A percentile compares a stretch with the other conserved stretches of the same genome.
Evolutionary conservation across 2,329 filamentous ascomycete genomes (phyloP).

Genomic region (Penicillium carneum): DNA sequence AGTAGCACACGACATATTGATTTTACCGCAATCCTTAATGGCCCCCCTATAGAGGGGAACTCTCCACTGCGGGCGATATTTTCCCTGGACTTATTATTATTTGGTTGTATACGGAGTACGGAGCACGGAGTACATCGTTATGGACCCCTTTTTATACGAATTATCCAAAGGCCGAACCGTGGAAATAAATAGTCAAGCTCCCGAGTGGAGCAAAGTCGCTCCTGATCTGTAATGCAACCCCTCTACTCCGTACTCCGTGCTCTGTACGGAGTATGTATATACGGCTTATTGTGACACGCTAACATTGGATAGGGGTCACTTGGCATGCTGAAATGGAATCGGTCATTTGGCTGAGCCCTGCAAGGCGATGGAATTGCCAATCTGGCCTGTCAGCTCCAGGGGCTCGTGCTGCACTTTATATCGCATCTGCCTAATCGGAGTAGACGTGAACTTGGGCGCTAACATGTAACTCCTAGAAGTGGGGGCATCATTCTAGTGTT

Average conservation of each 20-base stretch:
- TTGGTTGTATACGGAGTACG: too few relatives aligned
- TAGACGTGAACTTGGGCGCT: constrained; percentile 12
- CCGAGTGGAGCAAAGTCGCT: constrained; percentile 7
- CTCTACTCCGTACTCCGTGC: background rate
- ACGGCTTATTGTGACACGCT: constrained; percentile 9
- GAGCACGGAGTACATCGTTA: background rate
- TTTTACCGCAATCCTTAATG: constrained; percentile 3
- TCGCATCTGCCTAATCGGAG: constrained; percentile 27
- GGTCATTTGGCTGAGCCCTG: constrained; percentile 10
- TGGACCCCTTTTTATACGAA: background rate
- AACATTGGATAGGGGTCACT: constrained; percentile 4
- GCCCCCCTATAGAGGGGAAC: constrained; percentile 4
- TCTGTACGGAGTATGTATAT: background rate
- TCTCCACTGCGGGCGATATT: constrained; percentile 10
- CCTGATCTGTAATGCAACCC: constrained; percentile 10
- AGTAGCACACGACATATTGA: background rate
- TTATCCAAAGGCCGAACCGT: background rate
- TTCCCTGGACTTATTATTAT: background rate
- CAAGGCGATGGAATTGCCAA: constrained; percentile 17
- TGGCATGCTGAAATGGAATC: constrained; percentile 10
- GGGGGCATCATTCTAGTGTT: constrained; percentile 10
- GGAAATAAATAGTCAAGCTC: constrained; percentile 19
- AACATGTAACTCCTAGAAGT: constrained; percentile 24
- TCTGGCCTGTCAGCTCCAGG: constrained; percentile 9
- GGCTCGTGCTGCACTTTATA: constrained; percentile 17